phyloP scores from a whole-genome alignment of 2,329 filamentous ascomycete genomes.

The Nannizzia gypsea region DNA sequence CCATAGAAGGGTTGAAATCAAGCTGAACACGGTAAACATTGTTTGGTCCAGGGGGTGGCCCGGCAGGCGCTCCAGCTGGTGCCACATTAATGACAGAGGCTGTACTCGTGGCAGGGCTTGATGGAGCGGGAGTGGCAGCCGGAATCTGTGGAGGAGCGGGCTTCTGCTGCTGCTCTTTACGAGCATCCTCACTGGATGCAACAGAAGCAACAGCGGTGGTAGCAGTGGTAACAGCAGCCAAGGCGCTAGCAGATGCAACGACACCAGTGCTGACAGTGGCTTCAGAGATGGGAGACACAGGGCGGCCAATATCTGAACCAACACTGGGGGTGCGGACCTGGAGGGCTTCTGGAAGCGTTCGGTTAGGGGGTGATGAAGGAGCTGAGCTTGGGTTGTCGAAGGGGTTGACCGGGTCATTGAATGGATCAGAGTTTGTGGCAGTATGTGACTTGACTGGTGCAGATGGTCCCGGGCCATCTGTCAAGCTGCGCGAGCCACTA shows the following conservation, averaged over 20 bases:
- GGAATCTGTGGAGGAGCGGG: conserved; percentile 10
- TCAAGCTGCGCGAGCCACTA: conserved; percentile 24
- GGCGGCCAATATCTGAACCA: conserved; percentile 32
- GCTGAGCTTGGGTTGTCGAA: conserved; percentile 54
- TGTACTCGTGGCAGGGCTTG: conserved; percentile 19
- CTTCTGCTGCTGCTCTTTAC: conserved; percentile 10
- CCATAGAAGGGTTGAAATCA: conserved; percentile 84
- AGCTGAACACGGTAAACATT: conserved; percentile 88
- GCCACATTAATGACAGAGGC: conserved; percentile 39
- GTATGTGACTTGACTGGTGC: conserved; percentile 24
- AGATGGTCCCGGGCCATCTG: conserved; percentile 19
- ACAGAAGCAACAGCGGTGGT: conserved; percentile 17
- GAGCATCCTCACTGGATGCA: conserved; percentile 16
- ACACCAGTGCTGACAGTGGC: conserved; percentile 26
- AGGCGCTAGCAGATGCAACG: conserved; percentile 31
- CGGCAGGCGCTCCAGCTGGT: conserved; percentile 39
- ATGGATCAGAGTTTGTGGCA: conserved; percentile 32
- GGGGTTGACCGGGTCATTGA: conserved; percentile 52
- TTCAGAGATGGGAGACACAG: conserved; percentile 27
- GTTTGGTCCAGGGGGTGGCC: conserved; percentile 35
- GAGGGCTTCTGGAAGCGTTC: conserved; percentile 9
- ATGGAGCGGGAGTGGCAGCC: conserved; percentile 14
- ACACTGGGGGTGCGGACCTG: conserved; percentile 28
- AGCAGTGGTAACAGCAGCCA: conserved; percentile 28
- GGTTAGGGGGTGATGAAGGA: conserved; percentile 18